phyloP scores from a whole-genome alignment of 176 grass and related monocot genomes.

The Sorghum bicolor region Sorghum_bicolor_NCBIv3 NC_012879.2:581001-581500 shows the following conservation, averaged over 20 bases:
- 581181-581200: conserved; percentile 76
- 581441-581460: conserved; percentile 83
- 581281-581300: not conserved
- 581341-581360: conserved; percentile 82
- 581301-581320: not conserved
- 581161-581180: conserved; percentile 66
- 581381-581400: conserved; percentile 79
- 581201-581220: conserved; percentile 67
- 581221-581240: conserved; percentile 74
- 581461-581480: conserved; percentile 71
- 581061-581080: conserved; percentile 35
- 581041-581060: not conserved
- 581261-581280: not conserved
- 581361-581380: conserved; percentile 55
- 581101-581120: conserved; percentile 72
- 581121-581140: conserved; percentile 84
- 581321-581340: conserved; percentile 12
- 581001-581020: not conserved
- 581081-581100: conserved; percentile 42
- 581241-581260: conserved; percentile 63
- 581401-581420: conserved; percentile 76
- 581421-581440: conserved; percentile 75
- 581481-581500: conserved; percentile 84
- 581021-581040: conserved; percentile 11
- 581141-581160: conserved; percentile 65